Percentiles rank a stretch among this genome's conserved stretches.
Evolutionary conservation across 148 eudicot species (phyloP).

Genomic region (Chenopodium formosanum): DNA sequence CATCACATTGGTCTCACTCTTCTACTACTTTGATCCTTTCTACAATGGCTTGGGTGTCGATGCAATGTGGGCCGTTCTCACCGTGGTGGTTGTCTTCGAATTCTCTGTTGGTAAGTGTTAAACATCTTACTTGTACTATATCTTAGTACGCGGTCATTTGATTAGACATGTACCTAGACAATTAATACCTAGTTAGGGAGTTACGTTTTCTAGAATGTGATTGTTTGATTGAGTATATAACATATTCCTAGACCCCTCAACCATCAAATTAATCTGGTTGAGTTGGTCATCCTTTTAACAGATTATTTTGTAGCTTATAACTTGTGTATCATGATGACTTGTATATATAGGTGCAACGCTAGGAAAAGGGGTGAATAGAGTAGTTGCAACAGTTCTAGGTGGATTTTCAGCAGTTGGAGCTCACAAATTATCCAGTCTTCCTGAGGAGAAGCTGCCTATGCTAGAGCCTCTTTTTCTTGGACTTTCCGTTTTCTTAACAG

Average conservation of each 20-base stretch:
- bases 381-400: conserved; percentile 47
- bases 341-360: conserved; percentile 40
- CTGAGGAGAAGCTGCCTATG: conserved; percentile 17
- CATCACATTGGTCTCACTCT: conserved; percentile 40
- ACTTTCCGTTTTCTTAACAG: conserved; percentile 43
- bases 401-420: conserved; percentile 46
- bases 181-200: no score
- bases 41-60: conserved; percentile 45
- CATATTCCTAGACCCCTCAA: no score
- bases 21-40: conserved; percentile 43
- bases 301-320: no score
- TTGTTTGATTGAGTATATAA: no score
- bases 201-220: no score
- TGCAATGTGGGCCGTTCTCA: conserved; percentile 63
- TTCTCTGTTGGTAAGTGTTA: conserved; percentile 37
- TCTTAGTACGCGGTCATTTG: neutral
- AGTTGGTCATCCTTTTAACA: no score
- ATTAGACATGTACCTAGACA: no score
- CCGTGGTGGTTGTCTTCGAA: conserved; percentile 58
- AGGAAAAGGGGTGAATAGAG: conserved; percentile 57
- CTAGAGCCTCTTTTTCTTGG: conserved; percentile 40
- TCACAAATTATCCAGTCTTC: conserved; percentile 38
- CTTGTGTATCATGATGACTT: no score
- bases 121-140: neutral
- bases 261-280: no score